Base-by-base conservation (phyloP, 345 rosid species). In the Bruguiera parviflora region DNA sequence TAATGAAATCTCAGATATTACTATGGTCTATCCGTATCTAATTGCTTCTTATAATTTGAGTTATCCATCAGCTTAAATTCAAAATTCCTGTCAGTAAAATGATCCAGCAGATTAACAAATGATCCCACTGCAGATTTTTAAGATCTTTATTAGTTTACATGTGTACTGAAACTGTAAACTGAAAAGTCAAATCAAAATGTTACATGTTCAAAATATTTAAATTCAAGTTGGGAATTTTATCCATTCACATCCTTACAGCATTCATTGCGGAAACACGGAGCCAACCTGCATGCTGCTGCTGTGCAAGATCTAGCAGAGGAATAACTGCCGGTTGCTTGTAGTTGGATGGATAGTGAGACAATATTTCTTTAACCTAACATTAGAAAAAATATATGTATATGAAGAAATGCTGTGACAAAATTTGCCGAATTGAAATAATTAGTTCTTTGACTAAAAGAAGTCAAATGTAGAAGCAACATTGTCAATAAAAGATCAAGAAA, bases 261-360 rank as follows among this genome's bases (percentile, higher is more conserved):
- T 96, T 89, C 99, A 92, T 92, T 21, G 97, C 97, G 5, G 98
- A 96, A 73, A 96, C 98, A 67, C 97, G 97, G 47, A 96, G 96
- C 99, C 98, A 90, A 5, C 97, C 96, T 77, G 97, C 95, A 90
- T 96, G 97, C 77, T 92, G 99, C 88, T 90, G 96, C 67, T 90
- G 95, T 46, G 96, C 99, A 80, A 96, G 98, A 84, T 96, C 99
- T 65, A 96, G 88, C 68, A 96, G 83, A 61, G 97, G 92, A 78
- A 96, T 96, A 63, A 90, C 97, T 3, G 97, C 94, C 7, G 98
- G 90, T 83, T 90, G 98, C 88, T 96, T 90, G 88, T 96, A 96
- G 78, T 96, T 96, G 63, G 95, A 82, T 22, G 99, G 99, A 72
- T 92, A 96, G 77, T 92, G 91, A 73, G 98, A 92, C 59, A 96